A percentile compares a stretch with the other conserved stretches of the same genome.
These are phyloP conservation scores for Zygosaccharomyces sapae DNA, from an alignment of 1,139 yeast species.

Conservation along the genomic window DNA sequence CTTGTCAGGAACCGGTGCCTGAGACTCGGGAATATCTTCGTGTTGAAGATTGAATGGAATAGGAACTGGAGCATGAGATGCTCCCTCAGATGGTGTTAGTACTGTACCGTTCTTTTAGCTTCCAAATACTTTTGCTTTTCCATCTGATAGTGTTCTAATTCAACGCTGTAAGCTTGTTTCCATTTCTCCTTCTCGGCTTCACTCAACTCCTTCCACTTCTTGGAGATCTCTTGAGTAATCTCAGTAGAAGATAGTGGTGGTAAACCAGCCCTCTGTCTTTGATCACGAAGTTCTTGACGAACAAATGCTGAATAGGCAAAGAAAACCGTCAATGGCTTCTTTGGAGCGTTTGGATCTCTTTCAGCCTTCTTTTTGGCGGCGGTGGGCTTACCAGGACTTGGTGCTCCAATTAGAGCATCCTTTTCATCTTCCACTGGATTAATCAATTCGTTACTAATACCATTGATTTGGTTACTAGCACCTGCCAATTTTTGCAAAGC, in stretches of 20 bases:
- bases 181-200: constrained; percentile 68
- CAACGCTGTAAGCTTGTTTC: constrained; percentile 68
- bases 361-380: constrained; percentile 47
- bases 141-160: constrained; percentile 58
- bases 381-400: constrained; percentile 31
- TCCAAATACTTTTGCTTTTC: constrained; percentile 61
- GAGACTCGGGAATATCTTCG: constrained; percentile 18
- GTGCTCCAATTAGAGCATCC: constrained; percentile 22
- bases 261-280: constrained; percentile 55
- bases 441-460: constrained; percentile 31
- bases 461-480: constrained; percentile 32
- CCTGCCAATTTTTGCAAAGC: constrained; percentile 35
- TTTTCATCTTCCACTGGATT: constrained; percentile 35
- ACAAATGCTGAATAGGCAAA: constrained; percentile 69
- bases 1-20: constrained; percentile 24
- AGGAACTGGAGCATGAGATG: constrained; percentile 40
- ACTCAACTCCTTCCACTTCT: constrained; percentile 68
- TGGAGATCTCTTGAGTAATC: constrained; percentile 72
- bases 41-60: constrained; percentile 35
- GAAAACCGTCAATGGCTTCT: constrained; percentile 67
- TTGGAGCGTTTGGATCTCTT: constrained; percentile 55
- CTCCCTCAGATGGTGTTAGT: constrained; percentile 33
- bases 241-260: constrained; percentile 68
- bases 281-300: constrained; percentile 61
- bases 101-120: constrained; percentile 45